These are phyloP conservation scores for Bullera alba DNA, from an alignment of 768 basidiomycete genomes.

Conservation along the genomic window DNA sequence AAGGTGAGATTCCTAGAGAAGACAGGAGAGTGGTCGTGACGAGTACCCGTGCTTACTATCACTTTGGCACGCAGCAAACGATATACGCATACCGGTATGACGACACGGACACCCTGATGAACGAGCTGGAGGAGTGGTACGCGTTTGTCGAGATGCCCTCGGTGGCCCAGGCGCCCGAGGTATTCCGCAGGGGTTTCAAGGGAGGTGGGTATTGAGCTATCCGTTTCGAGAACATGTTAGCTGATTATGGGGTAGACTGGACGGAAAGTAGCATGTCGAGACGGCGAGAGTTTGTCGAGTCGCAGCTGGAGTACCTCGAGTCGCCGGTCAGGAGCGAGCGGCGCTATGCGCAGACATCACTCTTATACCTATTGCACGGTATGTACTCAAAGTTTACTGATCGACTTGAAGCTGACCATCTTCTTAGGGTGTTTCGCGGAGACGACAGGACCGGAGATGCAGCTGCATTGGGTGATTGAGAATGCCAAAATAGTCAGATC, in stretches of 20 bases:
- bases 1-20: constrained; percentile 15
- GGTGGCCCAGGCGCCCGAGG: constrained; percentile 74
- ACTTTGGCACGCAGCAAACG: constrained; percentile 17
- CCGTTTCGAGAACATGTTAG: neutral
- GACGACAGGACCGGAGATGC: constrained; percentile 84
- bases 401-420: constrained; percentile 2
- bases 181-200: constrained; percentile 76
- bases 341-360: constrained; percentile 73
- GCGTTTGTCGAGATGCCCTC: constrained; percentile 93
- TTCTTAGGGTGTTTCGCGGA: constrained; percentile 76
- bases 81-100: constrained; percentile 85
- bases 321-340: constrained; percentile 76
- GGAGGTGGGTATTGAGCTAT: constrained; percentile 55
- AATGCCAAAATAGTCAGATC: constrained; percentile 79
- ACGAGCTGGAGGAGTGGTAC: constrained; percentile 96
- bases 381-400: constrained; percentile 14
- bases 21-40: neutral
- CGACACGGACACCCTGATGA: constrained; percentile 91
- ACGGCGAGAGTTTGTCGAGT: constrained; percentile 67
- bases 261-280: constrained; percentile 58
- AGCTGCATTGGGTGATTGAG: constrained; percentile 91
- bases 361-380: constrained; percentile 94
- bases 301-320: constrained; percentile 78
- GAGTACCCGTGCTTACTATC: neutral
- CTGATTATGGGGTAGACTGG: constrained; percentile 57